A percentile compares a stretch with the other conserved stretches of the same genome.
phyloP scores from a whole-genome alignment of 345 rosid species.

The Salix suchowensis region DNA sequence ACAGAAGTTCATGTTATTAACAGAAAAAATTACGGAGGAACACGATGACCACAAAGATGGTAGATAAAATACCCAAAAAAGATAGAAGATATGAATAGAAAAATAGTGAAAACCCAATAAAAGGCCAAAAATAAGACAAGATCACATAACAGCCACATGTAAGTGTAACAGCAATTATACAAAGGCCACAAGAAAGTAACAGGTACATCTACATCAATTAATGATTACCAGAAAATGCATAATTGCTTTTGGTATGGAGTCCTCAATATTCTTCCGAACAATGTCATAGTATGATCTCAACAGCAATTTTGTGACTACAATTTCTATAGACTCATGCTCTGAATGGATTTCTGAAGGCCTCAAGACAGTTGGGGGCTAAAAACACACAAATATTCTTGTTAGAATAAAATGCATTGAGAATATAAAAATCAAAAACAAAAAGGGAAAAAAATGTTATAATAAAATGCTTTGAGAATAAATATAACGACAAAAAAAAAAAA shows the following conservation, averaged over 20 bases:
- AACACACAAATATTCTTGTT: conserved; percentile 7
- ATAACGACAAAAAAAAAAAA: too few relatives aligned
- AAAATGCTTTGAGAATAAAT: too few relatives aligned
- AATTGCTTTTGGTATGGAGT: conserved; percentile 83
- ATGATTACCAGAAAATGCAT: conserved; percentile 89
- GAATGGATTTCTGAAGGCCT: conserved; percentile 80
- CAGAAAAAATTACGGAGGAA: background rate
- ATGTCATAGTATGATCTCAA: conserved; percentile 89
- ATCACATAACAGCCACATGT: background rate
- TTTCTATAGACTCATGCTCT: conserved; percentile 80
- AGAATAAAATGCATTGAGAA: background rate
- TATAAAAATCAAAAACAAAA: background rate
- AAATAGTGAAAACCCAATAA: background rate
- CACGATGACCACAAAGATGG: background rate
- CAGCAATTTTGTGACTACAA: conserved; percentile 70
- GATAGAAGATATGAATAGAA: background rate
- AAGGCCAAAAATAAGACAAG: background rate
- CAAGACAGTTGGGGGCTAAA: conserved; percentile 83
- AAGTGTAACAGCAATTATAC: background rate
- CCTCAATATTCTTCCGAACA: conserved; percentile 90
- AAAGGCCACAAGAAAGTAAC: background rate
- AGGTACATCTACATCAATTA: background rate
- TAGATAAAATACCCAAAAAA: background rate
- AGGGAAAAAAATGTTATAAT: background rate
- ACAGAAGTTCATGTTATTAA: background rate